phyloP scores from a whole-genome alignment of 202 grass and related monocot genomes.

The Dendrocalamus latiflorus region DNA sequence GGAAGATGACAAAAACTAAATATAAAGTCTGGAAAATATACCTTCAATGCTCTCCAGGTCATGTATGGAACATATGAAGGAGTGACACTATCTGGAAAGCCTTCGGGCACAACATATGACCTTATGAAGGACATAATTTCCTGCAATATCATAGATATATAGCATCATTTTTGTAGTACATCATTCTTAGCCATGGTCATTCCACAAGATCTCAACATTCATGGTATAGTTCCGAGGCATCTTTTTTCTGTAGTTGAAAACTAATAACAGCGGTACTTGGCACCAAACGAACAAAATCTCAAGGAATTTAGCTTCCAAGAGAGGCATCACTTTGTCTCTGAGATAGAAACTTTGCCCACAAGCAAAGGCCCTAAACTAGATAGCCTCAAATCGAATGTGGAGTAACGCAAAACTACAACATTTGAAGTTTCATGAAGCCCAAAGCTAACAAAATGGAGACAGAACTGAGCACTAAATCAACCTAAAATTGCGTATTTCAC shows the following conservation, averaged over 20 bases:
- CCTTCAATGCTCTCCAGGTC: too few relatives aligned
- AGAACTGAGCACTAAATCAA: neutral
- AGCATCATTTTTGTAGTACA: slow-evolving; percentile 3
- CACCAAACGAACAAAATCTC: neutral
- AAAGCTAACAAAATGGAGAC: neutral
- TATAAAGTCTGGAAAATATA: too few relatives aligned
- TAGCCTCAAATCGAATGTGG: neutral
- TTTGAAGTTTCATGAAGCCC: neutral
- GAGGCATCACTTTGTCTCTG: neutral
- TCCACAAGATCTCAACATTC: neutral
- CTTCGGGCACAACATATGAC: too few relatives aligned
- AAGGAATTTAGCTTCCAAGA: neutral
- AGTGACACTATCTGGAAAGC: too few relatives aligned
- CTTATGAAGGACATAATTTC: too few relatives aligned
- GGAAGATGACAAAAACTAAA: too few relatives aligned
- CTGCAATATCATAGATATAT: slow-evolving; percentile 31
- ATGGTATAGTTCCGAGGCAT: neutral
- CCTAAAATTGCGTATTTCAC: neutral
- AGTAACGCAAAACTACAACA: neutral
- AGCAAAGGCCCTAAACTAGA: slow-evolving; percentile 2
- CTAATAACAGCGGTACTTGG: neutral
- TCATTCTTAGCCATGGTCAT: neutral
- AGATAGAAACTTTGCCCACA: slow-evolving; percentile 15
- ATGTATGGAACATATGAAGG: too few relatives aligned
- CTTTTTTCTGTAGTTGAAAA: neutral